These are phyloP conservation scores for Phytophthora hybrid DNA, from an alignment of 352 stramenopile species.

Conservation along the genomic window DNA sequence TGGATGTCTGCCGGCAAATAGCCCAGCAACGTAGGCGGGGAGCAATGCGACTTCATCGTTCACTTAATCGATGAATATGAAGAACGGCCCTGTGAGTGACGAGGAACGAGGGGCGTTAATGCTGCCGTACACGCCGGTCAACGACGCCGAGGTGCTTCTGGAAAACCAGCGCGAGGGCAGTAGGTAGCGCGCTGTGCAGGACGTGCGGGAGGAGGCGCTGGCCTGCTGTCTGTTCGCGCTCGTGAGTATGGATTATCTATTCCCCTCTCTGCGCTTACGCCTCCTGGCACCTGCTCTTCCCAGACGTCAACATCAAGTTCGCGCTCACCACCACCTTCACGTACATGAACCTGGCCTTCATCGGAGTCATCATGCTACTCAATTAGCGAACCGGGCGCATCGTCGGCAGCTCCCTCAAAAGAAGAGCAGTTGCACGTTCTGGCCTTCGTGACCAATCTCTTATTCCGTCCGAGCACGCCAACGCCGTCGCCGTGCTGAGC, in stretches of 20 bases:
- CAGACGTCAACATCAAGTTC: conserved; percentile 90
- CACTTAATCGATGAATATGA: conserved; percentile 5
- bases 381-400: conserved; percentile 66
- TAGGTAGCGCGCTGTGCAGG: conserved; percentile 37
- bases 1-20: not conserved
- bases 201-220: conserved; percentile 54
- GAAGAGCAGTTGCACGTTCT: conserved; percentile 72
- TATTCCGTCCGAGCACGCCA: conserved; percentile 72
- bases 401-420: conserved; percentile 65
- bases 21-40: not conserved
- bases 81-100: too few species aligned
- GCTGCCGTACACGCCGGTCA: conserved; percentile 60
- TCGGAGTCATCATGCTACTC: conserved; percentile 72
- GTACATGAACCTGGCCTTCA: conserved; percentile 83
- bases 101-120: conserved; percentile 37
- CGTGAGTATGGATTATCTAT: conserved; percentile 84
- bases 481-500: conserved; percentile 73
- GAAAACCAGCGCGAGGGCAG: conserved; percentile 41
- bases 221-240: conserved; percentile 77
- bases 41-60: not conserved
- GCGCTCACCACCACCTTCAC: conserved; percentile 86
- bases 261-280: conserved; percentile 90
- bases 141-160: conserved; percentile 40
- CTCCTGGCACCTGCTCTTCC: conserved; percentile 90
- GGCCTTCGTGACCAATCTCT: conserved; percentile 78